Evolutionary conservation across 1,284 basidiomycete species (phyloP).

Genomic region (Hemileia vastatrix): DNA sequence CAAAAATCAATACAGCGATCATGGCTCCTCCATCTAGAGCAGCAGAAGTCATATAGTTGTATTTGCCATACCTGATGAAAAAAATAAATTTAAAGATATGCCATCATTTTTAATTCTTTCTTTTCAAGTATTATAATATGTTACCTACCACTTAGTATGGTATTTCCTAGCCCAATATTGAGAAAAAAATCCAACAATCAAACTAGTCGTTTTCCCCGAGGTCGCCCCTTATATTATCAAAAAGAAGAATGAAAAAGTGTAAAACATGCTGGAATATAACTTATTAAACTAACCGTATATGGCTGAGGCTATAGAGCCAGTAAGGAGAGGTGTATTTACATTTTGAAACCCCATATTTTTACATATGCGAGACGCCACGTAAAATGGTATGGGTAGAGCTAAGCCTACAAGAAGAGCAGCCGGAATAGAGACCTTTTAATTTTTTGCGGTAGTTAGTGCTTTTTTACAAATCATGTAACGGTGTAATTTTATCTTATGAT

Average conservation of each 20-base stretch:
- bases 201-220: slow-evolving; percentile 1
- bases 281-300: not conserved
- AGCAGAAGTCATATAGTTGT: not conserved
- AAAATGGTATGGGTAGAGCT: slow-evolving; percentile 13
- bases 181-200: slow-evolving; percentile 2
- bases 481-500: too few species aligned
- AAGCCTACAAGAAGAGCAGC: slow-evolving; percentile 7
- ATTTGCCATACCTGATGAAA: not conserved
- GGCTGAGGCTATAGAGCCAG: slow-evolving; percentile 3
- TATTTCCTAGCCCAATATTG: slow-evolving; percentile 9
- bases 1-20: slow-evolving; percentile 3
- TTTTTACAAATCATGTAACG: too few species aligned
- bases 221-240: not conserved
- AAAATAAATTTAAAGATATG: not conserved
- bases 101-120: not conserved
- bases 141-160: not conserved
- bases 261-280: not conserved
- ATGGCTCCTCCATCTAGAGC: slow-evolving; percentile 3
- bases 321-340: not conserved
- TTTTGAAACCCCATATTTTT: not conserved
- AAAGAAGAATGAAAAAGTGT: not conserved
- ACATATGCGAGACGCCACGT: not conserved
- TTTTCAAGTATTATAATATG: not conserved
- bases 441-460: too few species aligned
- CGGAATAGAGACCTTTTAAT: slow-evolving; percentile 14